Base-by-base conservation (phyloP, 176 grass and related monocot genomes). In the Cenchrus purpureus region DNA sequence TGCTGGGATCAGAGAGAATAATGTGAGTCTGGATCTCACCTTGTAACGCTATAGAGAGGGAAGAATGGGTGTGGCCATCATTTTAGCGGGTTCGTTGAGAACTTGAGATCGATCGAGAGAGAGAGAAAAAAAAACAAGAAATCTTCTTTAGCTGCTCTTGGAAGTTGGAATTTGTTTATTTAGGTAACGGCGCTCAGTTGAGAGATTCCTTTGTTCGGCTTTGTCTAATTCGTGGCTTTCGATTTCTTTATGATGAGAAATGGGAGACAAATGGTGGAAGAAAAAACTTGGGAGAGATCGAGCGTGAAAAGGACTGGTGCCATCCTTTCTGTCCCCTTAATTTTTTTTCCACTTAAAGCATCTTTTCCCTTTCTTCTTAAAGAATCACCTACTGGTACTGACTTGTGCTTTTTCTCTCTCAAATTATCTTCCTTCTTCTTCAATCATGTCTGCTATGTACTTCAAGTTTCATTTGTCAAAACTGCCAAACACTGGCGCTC, bases 1-100 rank as follows among this genome's bases (percentile, higher is more conserved):
- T 14, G 61, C 61, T 15, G 87, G 90, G 43, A 88, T 74, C 15
- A 86, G 79, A 72, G 89, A 91, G 12, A 91, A 90, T 72, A 91
- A 90, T 72, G 86, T 98, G 74, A 98, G 93, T 84, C 83, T 98
- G 82, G 95, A 98, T 92, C 91, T 98, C 86, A 92, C 87, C 81
- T 86, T 98, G 91, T 98, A 95, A 86, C 82, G 78, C 69, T 73
- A 4, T 40, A 31, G 51, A 66, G 63, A 56, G 54, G 19, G 19
- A 79, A 50, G 29, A 43, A 20, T 8, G 56, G 25, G 42, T 68
- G 77, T 10, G 74, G 14, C 59, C 61, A 52, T 83, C 37, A 40
- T 40, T 40, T 78, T 73, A 74, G 87, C 7, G 77, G 52, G 53
- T 79, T 83, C 80, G 56, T 60, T 50, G 5, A 72, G 73, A 64